Evolutionary conservation across 495 filamentous ascomycete species (phyloP), one percentile per base, ranked within the genome.

Genomic region (Thozetella sp.): DNA sequence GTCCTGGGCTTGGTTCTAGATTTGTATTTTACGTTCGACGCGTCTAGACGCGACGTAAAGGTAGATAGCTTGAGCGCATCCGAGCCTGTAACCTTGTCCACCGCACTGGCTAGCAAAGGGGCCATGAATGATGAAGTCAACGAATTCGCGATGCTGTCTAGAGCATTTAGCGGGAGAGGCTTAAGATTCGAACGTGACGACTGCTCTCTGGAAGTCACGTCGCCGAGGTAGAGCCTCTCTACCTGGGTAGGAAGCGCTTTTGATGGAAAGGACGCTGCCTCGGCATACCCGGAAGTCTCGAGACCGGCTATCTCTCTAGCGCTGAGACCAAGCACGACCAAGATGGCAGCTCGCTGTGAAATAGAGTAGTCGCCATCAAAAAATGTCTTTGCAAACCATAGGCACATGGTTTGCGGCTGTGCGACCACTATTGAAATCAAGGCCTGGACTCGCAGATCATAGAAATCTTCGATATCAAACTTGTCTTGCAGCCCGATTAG

Each of bases 331-430:
- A 98, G 76, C 3, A 89, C 86, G 53, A 89, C 90, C 37, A 98
- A 87, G 37, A 97, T 80, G 0, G 89, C 86, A 12, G 88, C 89
- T 30, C 95, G 83, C 66, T 98, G 94, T 0, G 85, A 82, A 51
- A 97, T 78, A 0, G 93, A 96, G 64, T 94, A 91, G 63, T 98
- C 96, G 11, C 93, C 96, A 40, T 90, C 89, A 68, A 96, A 98
- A 74, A 94, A 96, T 0, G 90, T 88, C 56, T 86, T 87, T 1
- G 90, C 83, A 57, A 97, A 91, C 88, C 92, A 94, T 34, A 82
- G 88, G 1, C 87, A 93, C 86, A 97, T 92, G 50, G 81, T 82
- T 20, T 85, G 69, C 0, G 96, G 93, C 63, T 90, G 83, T 1
- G 91, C 87, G 22, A 94, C 80, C 10, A 97, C 76, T 30, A 96